These are phyloP conservation scores for Panaeolus papilionaceus DNA, from an alignment of 768 basidiomycete species.

Conservation along the genomic window DNA sequence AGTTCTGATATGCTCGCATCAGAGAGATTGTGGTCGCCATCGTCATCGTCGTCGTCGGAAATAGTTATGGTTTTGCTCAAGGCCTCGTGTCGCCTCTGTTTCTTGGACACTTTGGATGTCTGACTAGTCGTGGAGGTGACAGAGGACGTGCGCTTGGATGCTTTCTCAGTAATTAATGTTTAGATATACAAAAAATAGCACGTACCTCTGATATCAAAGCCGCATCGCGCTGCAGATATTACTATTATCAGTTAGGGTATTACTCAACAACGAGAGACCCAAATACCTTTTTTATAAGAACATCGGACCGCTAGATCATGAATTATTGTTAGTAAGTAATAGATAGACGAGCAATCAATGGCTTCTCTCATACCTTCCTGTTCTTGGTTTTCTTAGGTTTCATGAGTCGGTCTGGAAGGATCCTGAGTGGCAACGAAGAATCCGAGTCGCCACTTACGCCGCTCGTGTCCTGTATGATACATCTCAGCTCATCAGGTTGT, in stretches of 20 bases:
- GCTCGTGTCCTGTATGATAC: background rate
- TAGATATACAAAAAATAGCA: background rate
- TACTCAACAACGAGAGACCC: background rate
- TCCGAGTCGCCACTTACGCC: background rate
- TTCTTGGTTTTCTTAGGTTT: background rate
- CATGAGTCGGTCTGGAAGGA: background rate
- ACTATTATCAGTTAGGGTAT: background rate
- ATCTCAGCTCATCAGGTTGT: too few species aligned
- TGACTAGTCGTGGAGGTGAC: background rate
- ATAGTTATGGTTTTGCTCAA: background rate
- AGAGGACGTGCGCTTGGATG: too few species aligned
- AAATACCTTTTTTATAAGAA: background rate
- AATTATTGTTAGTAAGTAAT: background rate
- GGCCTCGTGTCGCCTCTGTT: background rate
- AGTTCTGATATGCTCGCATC: background rate
- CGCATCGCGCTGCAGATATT: background rate
- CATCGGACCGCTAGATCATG: background rate
- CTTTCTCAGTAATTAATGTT: too few species aligned
- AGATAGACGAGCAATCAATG: background rate
- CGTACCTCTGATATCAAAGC: background rate
- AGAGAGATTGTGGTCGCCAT: background rate
- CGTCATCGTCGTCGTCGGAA: background rate
- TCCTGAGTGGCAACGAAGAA: background rate
- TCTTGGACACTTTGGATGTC: background rate
- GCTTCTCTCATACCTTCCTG: background rate